Evolutionary conservation across 495 filamentous ascomycete species (phyloP).

Genomic region (Trypethelium eluteriae): DNA sequence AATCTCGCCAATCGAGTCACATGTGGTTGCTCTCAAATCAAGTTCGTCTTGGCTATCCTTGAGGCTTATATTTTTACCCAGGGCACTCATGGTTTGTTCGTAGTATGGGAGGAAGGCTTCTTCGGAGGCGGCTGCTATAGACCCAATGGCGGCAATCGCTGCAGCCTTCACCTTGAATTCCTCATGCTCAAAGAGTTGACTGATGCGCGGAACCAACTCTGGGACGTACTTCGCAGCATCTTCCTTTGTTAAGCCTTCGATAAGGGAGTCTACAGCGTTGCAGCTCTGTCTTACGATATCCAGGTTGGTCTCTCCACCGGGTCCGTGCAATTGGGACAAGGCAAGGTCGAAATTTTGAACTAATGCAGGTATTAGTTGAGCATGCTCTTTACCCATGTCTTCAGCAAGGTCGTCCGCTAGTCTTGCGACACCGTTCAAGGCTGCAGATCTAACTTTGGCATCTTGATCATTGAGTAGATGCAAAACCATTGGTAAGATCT

Average conservation of each 20-base stretch:
- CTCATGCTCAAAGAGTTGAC: slow-evolving; percentile 66
- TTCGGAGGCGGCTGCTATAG: slow-evolving; percentile 75
- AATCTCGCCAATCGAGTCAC: slow-evolving; percentile 87
- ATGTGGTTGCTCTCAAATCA: slow-evolving; percentile 77
- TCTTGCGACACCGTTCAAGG: slow-evolving; percentile 76
- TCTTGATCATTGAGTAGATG: slow-evolving; percentile 77
- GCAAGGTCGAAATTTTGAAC: slow-evolving; percentile 82
- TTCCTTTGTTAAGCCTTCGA: slow-evolving; percentile 79
- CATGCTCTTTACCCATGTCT: slow-evolving; percentile 75
- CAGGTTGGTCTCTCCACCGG: slow-evolving; percentile 59
- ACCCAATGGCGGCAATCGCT: slow-evolving; percentile 80
- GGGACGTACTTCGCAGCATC: slow-evolving; percentile 73
- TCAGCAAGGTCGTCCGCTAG: slow-evolving; percentile 89
- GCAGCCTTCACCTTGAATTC: slow-evolving; percentile 86
- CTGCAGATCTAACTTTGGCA: slow-evolving; percentile 72
- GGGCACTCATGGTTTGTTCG: slow-evolving; percentile 72
- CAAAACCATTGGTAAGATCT: slow-evolving; percentile 78
- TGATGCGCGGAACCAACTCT: slow-evolving; percentile 75
- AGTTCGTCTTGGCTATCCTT: slow-evolving; percentile 89
- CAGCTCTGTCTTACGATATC: slow-evolving; percentile 84
- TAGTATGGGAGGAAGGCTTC: slow-evolving; percentile 86
- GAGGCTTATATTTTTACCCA: slow-evolving; percentile 72
- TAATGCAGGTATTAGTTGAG: slow-evolving; percentile 69
- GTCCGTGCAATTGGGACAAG: slow-evolving; percentile 43
- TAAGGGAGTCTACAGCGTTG: slow-evolving; percentile 82